Evolutionary conservation across 441 rosid species (phyloP), one percentile per base, ranked within the genome.

Genomic region (Brassica balearica): DNA sequence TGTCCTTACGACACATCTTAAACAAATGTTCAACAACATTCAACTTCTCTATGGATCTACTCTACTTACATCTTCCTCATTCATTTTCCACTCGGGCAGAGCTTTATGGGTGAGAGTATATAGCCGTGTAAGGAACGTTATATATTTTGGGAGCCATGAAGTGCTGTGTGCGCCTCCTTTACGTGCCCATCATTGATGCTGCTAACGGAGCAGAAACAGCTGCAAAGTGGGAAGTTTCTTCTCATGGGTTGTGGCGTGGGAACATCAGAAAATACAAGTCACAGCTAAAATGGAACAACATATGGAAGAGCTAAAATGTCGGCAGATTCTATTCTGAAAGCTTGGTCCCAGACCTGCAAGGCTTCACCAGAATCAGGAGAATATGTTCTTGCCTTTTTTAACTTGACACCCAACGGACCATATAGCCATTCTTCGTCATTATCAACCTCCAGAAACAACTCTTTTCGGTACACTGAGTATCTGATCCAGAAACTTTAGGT

Each of bases 221-320:
- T 41, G 11, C 51, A 15, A 53, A 19, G 61, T 19, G 15, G 73
- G 63, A 29, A 25, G n/a, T 1, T 63, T 63, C 14, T 17, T 32
- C 36, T 65, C 61, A 56, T 56, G 27, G 61, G 46, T 51, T 27
- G 56, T 60, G 65, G 27, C 48, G 19, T 46, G 29, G 43, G 22
- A 64, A 34, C 73, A 41, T 65, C 51, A 61, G 41, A 60, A 51
- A 58, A 71, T 17, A 46, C 1, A 17, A 29, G 62, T 41, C 43
- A 29, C 56, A 43, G 34, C 87, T 83, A 89, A 75, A 69, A 89
- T 8, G 93, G 91, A 68, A 85, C 77, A 76, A 87, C 91, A 70
- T 85, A 89, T 2, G 91, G 93, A 68, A 87, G 77, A 32, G 86
- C 89, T 48, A 62, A 59, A 32, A 89, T 51, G 67, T 83, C 88